Evolutionary conservation across 805 yeast species (phyloP), one percentile per base, ranked within the genome.

Genomic region (Vanderwaltozyma polyspora): DNA sequence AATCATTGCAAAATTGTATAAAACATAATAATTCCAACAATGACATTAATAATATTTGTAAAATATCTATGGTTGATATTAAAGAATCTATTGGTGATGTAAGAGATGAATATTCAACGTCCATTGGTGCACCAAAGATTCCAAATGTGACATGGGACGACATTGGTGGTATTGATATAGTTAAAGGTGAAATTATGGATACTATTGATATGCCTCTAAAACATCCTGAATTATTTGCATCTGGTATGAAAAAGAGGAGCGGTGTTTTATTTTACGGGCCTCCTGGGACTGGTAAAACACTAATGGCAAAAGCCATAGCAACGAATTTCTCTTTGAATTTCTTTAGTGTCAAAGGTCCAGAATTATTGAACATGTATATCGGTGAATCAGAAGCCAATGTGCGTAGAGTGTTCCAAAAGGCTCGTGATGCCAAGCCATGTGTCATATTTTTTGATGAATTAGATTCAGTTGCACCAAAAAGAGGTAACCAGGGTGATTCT

Each of bases 321-420:
- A 84, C 96, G 0, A 84, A 87, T 45, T 91, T 89, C 57, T 81
- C 95, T 3, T 66, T 91, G 42, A 91, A 91, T 57, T 91, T 91
- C 58, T 87, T 91, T 59, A 82, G 94, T 45, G 96, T 91, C 12
- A 91, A 91, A 56, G 98, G 98, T 17, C 98, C 98, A 1, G 98
- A 91, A 58, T 67, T 91, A 38, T 67, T 91, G 47, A 91, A 91
- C 56, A 91, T 89, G 97, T 91, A 91, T 57, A 89, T 91, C 59
- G 98, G 98, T 56, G 98, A 91, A 59, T 83, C 95, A 2, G 98
- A 91, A 59, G 95, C 97, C 12, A 91, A 91, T 57, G 97, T 91
- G 13, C 74, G 98, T 39, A 70, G 84, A 34, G 95, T 91, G 2
- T 91, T 91, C 58, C 95, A 89, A 57, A 76, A 72, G 45, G 97